Conservation (phyloP, 306 rosid species). For the Astragalus membranaceus region DNA sequence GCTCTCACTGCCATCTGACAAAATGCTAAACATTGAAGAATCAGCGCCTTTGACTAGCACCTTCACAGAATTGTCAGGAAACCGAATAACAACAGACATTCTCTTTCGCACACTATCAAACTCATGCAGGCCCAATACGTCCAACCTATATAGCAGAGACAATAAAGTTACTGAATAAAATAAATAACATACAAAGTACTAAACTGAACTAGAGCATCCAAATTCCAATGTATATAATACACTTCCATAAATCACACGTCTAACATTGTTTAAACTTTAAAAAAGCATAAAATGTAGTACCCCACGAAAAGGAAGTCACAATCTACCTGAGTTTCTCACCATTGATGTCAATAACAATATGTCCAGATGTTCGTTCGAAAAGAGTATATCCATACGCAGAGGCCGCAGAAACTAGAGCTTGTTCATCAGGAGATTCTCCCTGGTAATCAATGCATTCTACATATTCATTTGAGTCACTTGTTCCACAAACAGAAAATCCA, state of each 20-base stretch:
- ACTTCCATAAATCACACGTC: background rate
- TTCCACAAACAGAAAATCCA: conserved; percentile 30
- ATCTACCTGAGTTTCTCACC: conserved; percentile 96
- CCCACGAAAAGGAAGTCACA: conserved; percentile 32
- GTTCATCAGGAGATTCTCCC: conserved; percentile 99
- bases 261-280: background rate
- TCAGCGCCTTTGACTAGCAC: conserved; percentile 99
- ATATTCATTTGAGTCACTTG: conserved; percentile 40
- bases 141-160: conserved; percentile 56
- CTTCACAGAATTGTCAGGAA: conserved; percentile 71
- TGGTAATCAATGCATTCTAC: conserved; percentile 55
- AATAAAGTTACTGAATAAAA: conserved; percentile 19
- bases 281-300: background rate
- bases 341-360: conserved; percentile 78
- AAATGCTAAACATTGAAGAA: conserved; percentile 67
- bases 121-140: conserved; percentile 94
- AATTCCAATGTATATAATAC: background rate
- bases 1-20: conserved; percentile 37
- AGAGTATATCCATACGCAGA: conserved; percentile 93
- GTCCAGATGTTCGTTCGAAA: conserved; percentile 95
- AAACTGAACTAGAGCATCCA: background rate
- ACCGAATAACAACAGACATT: conserved; percentile 93
- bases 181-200: background rate
- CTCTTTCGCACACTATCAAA: conserved; percentile 95
- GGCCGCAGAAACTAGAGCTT: conserved; percentile 93